A percentile compares a stretch with the other conserved stretches of the same genome.
Evolutionary conservation across 371 early-diverging fungal genomes (phyloP).

Genomic region (Apophysomyces ossiformis): DNA sequence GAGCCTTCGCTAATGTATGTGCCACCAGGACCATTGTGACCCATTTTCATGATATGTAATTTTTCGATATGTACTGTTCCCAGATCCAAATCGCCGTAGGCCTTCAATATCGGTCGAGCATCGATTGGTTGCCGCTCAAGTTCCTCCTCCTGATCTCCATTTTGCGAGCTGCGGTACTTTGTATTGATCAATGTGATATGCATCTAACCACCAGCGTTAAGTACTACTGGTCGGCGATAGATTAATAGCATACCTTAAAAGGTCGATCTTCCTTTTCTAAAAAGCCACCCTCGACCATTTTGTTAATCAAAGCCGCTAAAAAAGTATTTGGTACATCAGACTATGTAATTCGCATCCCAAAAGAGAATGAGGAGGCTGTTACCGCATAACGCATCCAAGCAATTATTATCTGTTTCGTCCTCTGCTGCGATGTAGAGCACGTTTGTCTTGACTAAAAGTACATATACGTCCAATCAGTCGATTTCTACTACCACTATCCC

Average conservation of each 20-base stretch:
- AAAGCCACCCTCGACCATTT: slow-evolving; percentile 29
- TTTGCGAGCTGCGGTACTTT: slow-evolving; percentile 11
- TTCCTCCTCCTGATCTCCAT: neutral
- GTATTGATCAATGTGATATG: slow-evolving; percentile 38
- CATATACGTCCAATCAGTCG: neutral
- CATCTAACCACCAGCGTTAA: slow-evolving; percentile 10
- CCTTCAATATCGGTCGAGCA: slow-evolving; percentile 36
- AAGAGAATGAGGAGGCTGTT: neutral
- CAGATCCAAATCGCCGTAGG: slow-evolving; percentile 29
- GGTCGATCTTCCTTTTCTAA: slow-evolving; percentile 39
- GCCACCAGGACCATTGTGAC: slow-evolving; percentile 23
- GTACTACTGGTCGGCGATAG: no score
- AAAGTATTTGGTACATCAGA: neutral
- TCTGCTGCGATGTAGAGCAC: slow-evolving; percentile 39
- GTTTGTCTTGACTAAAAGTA: slow-evolving; percentile 30
- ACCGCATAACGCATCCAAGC: slow-evolving; percentile 27
- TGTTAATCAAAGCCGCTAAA: slow-evolving; percentile 26
- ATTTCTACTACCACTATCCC: neutral
- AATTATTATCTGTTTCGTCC: slow-evolving; percentile 28
- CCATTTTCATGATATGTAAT: slow-evolving; percentile 46
- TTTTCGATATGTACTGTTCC: slow-evolving; percentile 34
- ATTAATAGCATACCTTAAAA: slow-evolving; percentile 26
- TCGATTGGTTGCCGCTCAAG: slow-evolving; percentile 29
- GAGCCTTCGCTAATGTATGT: slow-evolving; percentile 44
- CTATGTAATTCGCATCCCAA: no score